Evolutionary conservation across 331 rosid genomes (phyloP).

Genomic region (Pyrus hybrid): DNA sequence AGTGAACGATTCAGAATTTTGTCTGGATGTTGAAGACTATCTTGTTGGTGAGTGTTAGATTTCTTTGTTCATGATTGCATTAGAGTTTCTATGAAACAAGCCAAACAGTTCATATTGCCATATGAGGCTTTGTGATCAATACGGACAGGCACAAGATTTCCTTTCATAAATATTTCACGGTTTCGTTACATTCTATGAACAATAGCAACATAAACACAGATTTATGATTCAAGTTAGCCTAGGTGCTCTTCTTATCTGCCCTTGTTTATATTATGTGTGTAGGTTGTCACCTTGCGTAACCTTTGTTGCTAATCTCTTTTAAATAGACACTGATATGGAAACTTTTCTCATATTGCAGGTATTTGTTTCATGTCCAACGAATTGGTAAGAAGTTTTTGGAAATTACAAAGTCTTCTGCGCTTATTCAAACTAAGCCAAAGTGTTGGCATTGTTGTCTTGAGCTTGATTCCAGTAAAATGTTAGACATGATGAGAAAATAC

Average conservation of each 20-base stretch:
- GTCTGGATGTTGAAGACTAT: conserved; percentile 83
- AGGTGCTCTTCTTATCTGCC: background rate
- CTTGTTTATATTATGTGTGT: background rate
- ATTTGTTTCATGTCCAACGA: conserved; percentile 95
- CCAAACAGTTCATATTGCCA: background rate
- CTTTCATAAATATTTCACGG: background rate
- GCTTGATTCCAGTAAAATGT: background rate
- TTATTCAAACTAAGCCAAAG: background rate
- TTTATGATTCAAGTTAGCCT: background rate
- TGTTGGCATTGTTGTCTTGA: background rate
- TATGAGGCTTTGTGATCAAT: background rate
- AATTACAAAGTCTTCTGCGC: background rate
- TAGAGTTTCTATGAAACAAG: background rate
- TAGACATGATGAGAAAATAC: background rate
- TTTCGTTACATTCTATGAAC: background rate
- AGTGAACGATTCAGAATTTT: conserved; percentile 69
- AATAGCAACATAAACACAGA: background rate
- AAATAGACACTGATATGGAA: conserved; percentile 20
- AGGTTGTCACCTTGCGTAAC: background rate
- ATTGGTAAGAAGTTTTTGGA: conserved; percentile 50
- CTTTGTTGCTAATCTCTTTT: background rate
- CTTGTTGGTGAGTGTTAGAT: conserved; percentile 55
- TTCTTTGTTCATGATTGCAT: conserved; percentile 4
- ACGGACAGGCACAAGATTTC: background rate
- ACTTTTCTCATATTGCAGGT: conserved; percentile 48